Conservation (phyloP, 2,329 filamentous ascomycete species). For the Pyricularia sp. region DNA sequence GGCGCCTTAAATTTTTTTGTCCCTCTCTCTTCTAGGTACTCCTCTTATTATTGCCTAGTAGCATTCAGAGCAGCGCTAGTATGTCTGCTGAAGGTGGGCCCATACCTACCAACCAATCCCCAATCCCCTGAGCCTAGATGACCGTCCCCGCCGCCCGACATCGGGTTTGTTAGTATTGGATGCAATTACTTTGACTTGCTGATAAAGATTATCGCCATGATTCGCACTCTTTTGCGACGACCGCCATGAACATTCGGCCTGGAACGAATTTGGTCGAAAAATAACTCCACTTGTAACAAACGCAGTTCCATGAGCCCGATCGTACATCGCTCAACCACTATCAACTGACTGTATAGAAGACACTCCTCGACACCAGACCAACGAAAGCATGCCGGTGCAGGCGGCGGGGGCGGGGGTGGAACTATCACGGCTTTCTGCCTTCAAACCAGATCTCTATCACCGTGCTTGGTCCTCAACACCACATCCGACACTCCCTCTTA, state of each 20-base stretch:
- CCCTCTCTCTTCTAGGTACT: no score
- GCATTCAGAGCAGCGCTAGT: background rate
- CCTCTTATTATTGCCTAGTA: no score
- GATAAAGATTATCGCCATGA: background rate
- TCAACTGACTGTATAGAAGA: background rate
- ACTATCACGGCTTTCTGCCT: conserved; percentile 26
- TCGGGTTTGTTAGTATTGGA: background rate
- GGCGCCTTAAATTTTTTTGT: no score
- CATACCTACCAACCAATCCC: background rate
- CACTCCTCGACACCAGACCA: background rate
- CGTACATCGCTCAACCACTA: background rate
- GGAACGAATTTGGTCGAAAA: background rate
- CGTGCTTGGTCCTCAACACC: conserved; percentile 81
- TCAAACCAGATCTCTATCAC: conserved; percentile 49
- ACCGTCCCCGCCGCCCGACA: background rate
- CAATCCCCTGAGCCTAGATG: background rate
- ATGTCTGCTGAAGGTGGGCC: background rate
- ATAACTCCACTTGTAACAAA: background rate
- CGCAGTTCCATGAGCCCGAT: background rate
- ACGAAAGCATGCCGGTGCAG: background rate
- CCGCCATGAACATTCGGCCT: background rate
- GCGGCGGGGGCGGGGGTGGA: background rate
- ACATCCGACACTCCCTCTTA: conserved; percentile 77
- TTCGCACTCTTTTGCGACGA: background rate
- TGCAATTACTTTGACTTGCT: background rate